Evolutionary conservation across 2,329 filamentous ascomycete species (phyloP).

Genomic region (Sarocladiaceae sp.): DNA sequence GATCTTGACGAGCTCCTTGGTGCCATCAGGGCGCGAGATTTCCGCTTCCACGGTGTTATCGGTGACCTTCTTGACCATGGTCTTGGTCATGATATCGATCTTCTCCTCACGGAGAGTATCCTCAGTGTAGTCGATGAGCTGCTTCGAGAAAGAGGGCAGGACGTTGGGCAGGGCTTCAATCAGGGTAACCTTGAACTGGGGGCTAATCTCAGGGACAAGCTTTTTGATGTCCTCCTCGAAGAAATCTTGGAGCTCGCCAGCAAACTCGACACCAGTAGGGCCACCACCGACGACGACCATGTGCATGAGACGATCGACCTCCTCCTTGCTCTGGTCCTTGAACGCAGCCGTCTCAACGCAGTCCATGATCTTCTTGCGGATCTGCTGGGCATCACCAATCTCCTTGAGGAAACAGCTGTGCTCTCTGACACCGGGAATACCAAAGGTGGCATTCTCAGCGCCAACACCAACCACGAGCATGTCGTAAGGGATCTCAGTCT

Average conservation of each 20-base stretch:
- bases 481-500: constrained; percentile 92
- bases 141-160: constrained; percentile 97
- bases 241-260: constrained; percentile 96
- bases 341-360: constrained; percentile 97
- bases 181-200: constrained; percentile 94
- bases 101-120: constrained; percentile 98
- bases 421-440: constrained; percentile 91
- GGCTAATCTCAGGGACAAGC: constrained; percentile 90
- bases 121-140: constrained; percentile 98
- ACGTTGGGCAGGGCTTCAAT: constrained; percentile 96
- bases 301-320: constrained; percentile 89
- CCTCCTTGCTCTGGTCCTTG: constrained; percentile 86
- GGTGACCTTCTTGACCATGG: constrained; percentile 96
- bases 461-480: constrained; percentile 97
- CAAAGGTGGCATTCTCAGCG: constrained; percentile 97
- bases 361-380: constrained; percentile 99
- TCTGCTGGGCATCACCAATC: constrained; percentile 90
- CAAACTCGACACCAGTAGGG: constrained; percentile 96
- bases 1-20: constrained; percentile 73
- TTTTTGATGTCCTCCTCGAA: constrained; percentile 98
- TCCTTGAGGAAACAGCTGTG: constrained; percentile 98
- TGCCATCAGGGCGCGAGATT: constrained; percentile 71
- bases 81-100: constrained; percentile 96
- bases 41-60: constrained; percentile 91
- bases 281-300: constrained; percentile 96